phyloP scores from a whole-genome alignment of 164 flowering plant species.

The Umbilicus rupestris region DNA sequence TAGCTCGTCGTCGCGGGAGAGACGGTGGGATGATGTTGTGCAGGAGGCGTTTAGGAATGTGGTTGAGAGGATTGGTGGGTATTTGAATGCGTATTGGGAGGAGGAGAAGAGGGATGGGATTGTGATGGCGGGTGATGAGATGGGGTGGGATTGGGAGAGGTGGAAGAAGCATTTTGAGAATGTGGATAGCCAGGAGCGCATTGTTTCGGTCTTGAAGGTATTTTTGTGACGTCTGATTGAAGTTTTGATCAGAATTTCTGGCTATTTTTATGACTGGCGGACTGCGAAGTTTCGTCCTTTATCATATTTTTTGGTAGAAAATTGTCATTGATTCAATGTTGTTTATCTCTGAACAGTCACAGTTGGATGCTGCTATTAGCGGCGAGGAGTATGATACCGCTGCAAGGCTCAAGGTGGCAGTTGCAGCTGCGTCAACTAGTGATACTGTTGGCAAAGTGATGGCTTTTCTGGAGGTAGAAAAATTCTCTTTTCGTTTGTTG shows the following conservation, averaged over 20 bases:
- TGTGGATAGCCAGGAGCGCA: slow-evolving; percentile 66
- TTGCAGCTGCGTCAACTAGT: slow-evolving; percentile 75
- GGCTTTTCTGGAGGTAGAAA: slow-evolving; percentile 48
- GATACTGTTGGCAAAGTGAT: slow-evolving; percentile 81
- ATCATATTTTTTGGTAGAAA: too few species aligned
- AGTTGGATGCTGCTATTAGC: slow-evolving; percentile 46
- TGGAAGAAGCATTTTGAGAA: slow-evolving; percentile 74
- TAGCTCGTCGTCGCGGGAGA: slow-evolving; percentile 21
- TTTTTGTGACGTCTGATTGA: too few species aligned
- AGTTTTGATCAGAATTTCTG: too few species aligned
- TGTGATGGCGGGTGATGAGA: slow-evolving; percentile 15
- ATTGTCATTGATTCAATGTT: neutral
- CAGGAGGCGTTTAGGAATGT: slow-evolving; percentile 32
- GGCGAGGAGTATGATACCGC: slow-evolving; percentile 79
- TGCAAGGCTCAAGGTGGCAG: slow-evolving; percentile 86
- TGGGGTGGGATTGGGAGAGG: slow-evolving; percentile 82
- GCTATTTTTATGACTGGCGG: neutral
- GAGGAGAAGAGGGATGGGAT: slow-evolving; percentile 1
- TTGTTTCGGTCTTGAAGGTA: slow-evolving; percentile 69
- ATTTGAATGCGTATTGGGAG: slow-evolving; percentile 19
- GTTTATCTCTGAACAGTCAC: slow-evolving; percentile 44
- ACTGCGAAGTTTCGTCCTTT: too few species aligned
- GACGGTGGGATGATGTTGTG: slow-evolving; percentile 45
- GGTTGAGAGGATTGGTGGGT: slow-evolving; percentile 33
- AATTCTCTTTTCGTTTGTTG: neutral